Percentiles rank a stretch among this genome's conserved stretches.
Conservation (phyloP, 306 rosid species). For the Abrus pulchellus region DNA sequence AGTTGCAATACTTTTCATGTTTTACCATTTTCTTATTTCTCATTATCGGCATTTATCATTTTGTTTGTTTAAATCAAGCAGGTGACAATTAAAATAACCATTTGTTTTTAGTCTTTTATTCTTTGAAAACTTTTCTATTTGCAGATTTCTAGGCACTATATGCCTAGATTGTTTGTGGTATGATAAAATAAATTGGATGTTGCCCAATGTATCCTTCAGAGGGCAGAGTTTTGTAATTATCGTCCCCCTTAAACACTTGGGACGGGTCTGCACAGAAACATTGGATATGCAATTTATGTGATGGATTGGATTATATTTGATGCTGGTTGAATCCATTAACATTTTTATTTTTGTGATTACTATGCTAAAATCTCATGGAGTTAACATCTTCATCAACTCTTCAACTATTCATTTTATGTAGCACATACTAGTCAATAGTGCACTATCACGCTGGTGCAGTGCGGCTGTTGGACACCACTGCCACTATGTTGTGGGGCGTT, state of each 20-base stretch:
- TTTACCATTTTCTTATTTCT: neutral
- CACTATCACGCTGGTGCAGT: too few species aligned
- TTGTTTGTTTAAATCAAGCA: neutral
- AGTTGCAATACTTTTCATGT: conserved; percentile 19
- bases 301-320: conserved; percentile 7
- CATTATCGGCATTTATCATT: neutral
- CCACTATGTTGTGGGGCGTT: too few species aligned
- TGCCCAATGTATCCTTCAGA: conserved; percentile 13
- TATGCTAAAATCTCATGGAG: neutral
- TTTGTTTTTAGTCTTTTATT: neutral
- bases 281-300: conserved; percentile 25
- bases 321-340: neutral
- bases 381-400: conserved; percentile 1
- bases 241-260: neutral
- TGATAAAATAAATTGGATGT: conserved; percentile 9
- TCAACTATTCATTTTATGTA: conserved; percentile 33
- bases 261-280: neutral
- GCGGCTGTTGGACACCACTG: too few species aligned
- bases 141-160: conserved; percentile 24
- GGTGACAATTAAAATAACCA: conserved; percentile 7
- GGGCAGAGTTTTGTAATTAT: neutral
- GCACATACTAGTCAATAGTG: neutral
- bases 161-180: neutral
- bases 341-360: conserved; percentile 16
- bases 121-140: neutral